Conservation (phyloP, 2,329 filamentous ascomycete genomes). For the Colletotrichum sp. region DNA sequence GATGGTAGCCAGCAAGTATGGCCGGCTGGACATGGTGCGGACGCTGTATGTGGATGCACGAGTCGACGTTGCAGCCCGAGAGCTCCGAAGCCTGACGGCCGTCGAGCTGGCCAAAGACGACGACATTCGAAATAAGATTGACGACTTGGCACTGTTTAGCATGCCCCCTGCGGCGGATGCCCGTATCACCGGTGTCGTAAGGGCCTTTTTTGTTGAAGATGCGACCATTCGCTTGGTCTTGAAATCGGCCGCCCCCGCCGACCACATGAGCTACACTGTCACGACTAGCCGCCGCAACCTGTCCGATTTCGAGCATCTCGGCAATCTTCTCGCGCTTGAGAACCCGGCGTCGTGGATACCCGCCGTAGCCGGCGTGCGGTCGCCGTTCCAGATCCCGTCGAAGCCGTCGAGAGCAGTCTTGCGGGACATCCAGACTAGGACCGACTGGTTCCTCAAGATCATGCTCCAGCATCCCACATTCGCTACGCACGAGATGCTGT, state of each 20-base stretch:
- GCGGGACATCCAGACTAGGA: constrained; percentile 83
- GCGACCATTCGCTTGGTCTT: constrained; percentile 90
- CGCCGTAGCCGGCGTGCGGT: constrained; percentile 75
- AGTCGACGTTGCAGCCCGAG: constrained; percentile 84
- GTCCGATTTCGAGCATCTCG: constrained; percentile 88
- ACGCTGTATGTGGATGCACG: constrained; percentile 86
- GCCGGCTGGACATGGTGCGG: constrained; percentile 89
- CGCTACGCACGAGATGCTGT: constrained; percentile 93
- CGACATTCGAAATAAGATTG: constrained; percentile 94
- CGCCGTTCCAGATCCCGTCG: constrained; percentile 91
- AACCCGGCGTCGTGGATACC: constrained; percentile 97
- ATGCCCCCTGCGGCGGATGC: constrained; percentile 74
- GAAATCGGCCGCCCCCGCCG: constrained; percentile 90
- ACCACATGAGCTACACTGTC: constrained; percentile 83
- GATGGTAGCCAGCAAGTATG: constrained; percentile 99
- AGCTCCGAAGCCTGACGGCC: constrained; percentile 87
- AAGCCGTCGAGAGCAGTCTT: constrained; percentile 87
- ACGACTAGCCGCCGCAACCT: constrained; percentile 91
- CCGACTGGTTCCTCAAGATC: constrained; percentile 88
- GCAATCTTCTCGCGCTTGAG: constrained; percentile 82
- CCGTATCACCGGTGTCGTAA: constrained; percentile 88
- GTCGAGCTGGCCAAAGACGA: constrained; percentile 98
- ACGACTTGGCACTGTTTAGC: constrained; percentile 87
- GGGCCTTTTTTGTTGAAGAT: constrained; percentile 97
- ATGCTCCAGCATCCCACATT: constrained; percentile 91